Evolutionary conservation across 257 asterid species (phyloP).

Genomic region (Plantago major): DNA sequence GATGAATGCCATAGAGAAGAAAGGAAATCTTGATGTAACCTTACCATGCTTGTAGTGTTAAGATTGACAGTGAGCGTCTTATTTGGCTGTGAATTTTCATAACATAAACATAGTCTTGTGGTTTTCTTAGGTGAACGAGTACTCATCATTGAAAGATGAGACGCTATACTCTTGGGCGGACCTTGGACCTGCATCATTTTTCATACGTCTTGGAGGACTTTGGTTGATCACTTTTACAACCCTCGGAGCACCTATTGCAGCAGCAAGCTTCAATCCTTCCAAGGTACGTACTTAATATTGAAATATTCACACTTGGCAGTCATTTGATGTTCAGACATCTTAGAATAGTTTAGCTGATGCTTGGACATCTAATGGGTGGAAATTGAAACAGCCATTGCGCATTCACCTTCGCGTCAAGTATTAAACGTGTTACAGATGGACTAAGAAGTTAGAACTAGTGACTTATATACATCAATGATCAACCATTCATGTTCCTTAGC

Average conservation of each 20-base stretch:
- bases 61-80: too few species aligned
- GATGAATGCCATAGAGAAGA: too few species aligned
- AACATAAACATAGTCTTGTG: background rate
- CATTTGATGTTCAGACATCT: background rate
- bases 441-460: too few species aligned
- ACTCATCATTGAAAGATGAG: conserved; percentile 63
- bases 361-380: too few species aligned
- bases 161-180: conserved; percentile 65
- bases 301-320: background rate
- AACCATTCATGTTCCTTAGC: background rate
- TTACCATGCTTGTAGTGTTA: too few species aligned
- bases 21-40: too few species aligned
- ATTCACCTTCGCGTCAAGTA: too few species aligned
- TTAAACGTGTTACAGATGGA: too few species aligned
- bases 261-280: conserved; percentile 73
- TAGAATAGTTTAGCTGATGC: background rate
- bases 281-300: background rate
- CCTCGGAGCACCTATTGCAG: conserved; percentile 85
- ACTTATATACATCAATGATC: too few species aligned
- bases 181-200: conserved; percentile 60
- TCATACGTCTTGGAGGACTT: conserved; percentile 79
- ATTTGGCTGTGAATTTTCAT: background rate
- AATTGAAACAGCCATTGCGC: too few species aligned
- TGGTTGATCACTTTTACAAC: conserved; percentile 77
- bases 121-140: conserved; percentile 62